A percentile compares a stretch with the other conserved stretches of the same genome.
Conservation (phyloP, 1,284 basidiomycete genomes). For the Laetiporus sulphureus region DNA sequence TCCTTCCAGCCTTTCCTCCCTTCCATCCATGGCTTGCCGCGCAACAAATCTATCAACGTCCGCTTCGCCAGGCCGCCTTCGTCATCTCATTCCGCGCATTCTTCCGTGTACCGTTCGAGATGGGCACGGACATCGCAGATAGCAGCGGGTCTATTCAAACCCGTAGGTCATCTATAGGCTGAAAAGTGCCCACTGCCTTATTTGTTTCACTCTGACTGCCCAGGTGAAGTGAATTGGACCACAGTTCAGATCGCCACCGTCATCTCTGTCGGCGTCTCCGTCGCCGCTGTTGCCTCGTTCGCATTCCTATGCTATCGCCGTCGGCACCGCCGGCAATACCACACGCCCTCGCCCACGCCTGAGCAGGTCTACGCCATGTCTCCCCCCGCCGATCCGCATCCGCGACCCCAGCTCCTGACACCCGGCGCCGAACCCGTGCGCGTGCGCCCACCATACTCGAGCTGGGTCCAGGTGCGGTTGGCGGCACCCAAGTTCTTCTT, state of each 20-base stretch:
- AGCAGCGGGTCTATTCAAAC: too few species aligned
- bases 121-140: too few species aligned
- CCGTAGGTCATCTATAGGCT: too few species aligned
- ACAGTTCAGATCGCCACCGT: constrained; percentile 14
- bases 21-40: too few species aligned
- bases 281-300: constrained; percentile 7
- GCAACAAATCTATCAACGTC: too few species aligned
- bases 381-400: constrained; percentile 2
- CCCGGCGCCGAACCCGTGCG: neutral
- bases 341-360: neutral
- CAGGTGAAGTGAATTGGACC: constrained; percentile 11
- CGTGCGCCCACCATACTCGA: neutral
- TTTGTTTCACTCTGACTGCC: too few species aligned
- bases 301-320: constrained; percentile 14
- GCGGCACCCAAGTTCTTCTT: constrained; percentile 11
- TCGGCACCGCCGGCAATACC: neutral
- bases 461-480: constrained; percentile 8
- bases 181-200: too few species aligned
- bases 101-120: too few species aligned
- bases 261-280: constrained; percentile 12
- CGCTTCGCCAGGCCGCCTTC: too few species aligned
- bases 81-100: too few species aligned
- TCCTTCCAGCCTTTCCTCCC: too few species aligned
- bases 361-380: neutral
- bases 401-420: neutral